Evolutionary conservation across 1,139 yeast species (phyloP).

Genomic region (Geotrichum bryndzae): DNA sequence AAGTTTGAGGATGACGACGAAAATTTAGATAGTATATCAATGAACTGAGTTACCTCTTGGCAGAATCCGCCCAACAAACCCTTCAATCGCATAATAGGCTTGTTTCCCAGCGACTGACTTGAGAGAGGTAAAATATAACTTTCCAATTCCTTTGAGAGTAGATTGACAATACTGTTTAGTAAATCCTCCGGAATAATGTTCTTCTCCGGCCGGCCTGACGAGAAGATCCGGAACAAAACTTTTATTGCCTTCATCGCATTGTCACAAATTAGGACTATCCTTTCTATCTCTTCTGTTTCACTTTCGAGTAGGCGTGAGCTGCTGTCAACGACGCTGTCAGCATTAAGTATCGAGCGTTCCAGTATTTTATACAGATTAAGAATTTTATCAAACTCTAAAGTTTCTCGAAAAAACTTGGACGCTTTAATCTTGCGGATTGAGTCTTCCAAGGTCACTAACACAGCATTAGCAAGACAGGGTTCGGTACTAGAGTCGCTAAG

Average conservation of each 20-base stretch:
- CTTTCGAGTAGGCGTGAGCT: constrained; percentile 9
- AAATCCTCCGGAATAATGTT: constrained; percentile 44
- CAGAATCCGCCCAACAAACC: constrained; percentile 20
- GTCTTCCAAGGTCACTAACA: constrained; percentile 20
- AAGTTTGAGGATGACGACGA: constrained; percentile 24
- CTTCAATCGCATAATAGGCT: constrained; percentile 14
- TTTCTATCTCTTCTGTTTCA: constrained; percentile 9
- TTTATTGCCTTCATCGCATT: constrained; percentile 39
- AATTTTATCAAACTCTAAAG: constrained; percentile 20
- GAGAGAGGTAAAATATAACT: constrained; percentile 32
- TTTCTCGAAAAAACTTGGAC: constrained; percentile 16
- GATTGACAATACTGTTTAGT: constrained; percentile 40
- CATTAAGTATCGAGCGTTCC: constrained; percentile 18
- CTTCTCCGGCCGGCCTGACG: constrained; percentile 40
- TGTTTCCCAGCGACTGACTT: constrained; percentile 1
- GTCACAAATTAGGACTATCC: constrained; percentile 16
- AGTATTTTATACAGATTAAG: constrained; percentile 20
- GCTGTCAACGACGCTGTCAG: constrained; percentile 17
- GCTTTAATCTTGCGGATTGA: constrained; percentile 18
- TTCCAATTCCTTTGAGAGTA: constrained; percentile 38
- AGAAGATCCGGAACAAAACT: constrained; percentile 41
- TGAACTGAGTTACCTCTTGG: constrained; percentile 20
- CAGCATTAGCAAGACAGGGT: constrained; percentile 20
- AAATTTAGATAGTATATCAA: constrained; percentile 23
- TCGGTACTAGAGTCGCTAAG: constrained; percentile 15